phyloP scores from a whole-genome alignment of 1,139 yeast genomes.

The Blastobotrys aristatus region DNA sequence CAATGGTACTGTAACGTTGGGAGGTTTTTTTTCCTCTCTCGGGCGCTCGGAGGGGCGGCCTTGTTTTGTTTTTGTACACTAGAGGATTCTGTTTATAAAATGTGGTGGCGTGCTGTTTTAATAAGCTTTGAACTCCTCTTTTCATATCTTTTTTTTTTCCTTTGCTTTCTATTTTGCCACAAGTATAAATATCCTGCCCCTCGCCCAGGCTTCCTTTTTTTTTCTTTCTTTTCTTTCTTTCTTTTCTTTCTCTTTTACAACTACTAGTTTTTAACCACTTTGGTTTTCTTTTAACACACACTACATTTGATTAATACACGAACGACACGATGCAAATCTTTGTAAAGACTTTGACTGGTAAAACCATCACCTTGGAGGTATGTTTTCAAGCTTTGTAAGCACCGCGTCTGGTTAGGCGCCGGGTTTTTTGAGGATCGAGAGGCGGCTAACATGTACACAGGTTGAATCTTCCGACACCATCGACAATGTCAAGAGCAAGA shows the following conservation, averaged over 20 bases:
- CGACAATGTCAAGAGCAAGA: conserved; percentile 90
- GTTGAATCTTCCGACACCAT: conserved; percentile 93
- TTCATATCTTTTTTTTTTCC: background rate
- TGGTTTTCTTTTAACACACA: background rate
- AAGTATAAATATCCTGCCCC: background rate
- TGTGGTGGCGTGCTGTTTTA: too few relatives aligned
- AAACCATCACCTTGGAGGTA: conserved; percentile 74
- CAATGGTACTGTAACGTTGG: too few relatives aligned
- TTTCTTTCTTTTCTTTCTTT: background rate
- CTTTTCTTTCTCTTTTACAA: background rate
- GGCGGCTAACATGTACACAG: background rate
- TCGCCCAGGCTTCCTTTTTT: background rate
- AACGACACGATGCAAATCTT: conserved; percentile 35
- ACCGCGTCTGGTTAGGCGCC: background rate
- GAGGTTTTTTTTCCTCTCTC: too few relatives aligned
- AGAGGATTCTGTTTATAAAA: too few relatives aligned
- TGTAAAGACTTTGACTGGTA: conserved; percentile 74
- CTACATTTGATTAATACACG: background rate
- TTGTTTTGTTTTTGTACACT: too few relatives aligned
- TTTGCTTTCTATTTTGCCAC: background rate
- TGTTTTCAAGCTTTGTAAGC: background rate
- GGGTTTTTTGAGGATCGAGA: too few relatives aligned
- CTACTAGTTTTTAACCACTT: background rate
- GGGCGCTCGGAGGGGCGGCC: too few relatives aligned
- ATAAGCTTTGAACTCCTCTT: background rate